These are phyloP conservation scores for Zopfochytrium polystomum DNA, from an alignment of 371 early-diverging fungal genomes.

Conservation along the genomic window DNA sequence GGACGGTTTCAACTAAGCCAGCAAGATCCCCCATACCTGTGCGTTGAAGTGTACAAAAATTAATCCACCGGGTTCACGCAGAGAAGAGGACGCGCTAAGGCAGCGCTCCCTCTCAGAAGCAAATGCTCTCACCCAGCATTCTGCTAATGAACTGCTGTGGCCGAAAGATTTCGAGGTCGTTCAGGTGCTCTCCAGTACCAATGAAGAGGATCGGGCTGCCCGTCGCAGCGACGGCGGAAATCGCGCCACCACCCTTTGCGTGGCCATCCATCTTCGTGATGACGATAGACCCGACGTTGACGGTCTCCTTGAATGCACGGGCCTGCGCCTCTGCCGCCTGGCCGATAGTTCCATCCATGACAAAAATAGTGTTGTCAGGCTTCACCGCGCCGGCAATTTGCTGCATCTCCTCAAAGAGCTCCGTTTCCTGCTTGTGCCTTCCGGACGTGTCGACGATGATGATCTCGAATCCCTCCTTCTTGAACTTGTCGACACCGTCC, in stretches of 20 bases:
- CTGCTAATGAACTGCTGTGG: slow-evolving; percentile 93
- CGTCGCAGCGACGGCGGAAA: slow-evolving; percentile 98
- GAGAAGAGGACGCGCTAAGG: not conserved
- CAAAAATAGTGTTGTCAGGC: slow-evolving; percentile 96
- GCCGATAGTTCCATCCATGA: slow-evolving; percentile 99
- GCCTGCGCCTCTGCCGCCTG: slow-evolving; percentile 99
- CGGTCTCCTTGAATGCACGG: slow-evolving; percentile 91
- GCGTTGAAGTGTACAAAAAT: not conserved
- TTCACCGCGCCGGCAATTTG: slow-evolving; percentile 85
- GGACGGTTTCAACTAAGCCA: slow-evolving; percentile 91
- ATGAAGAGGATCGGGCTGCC: slow-evolving; percentile 97
- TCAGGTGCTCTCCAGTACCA: slow-evolving; percentile 98
- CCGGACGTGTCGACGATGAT: slow-evolving; percentile 99
- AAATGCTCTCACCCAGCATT: slow-evolving; percentile 70
- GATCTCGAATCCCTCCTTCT: slow-evolving; percentile 94
- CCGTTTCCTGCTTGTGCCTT: slow-evolving; percentile 97
- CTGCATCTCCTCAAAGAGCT: slow-evolving; percentile 98
- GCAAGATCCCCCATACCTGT: slow-evolving; percentile 94
- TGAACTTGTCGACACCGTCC: slow-evolving; percentile 97
- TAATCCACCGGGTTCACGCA: not conserved
- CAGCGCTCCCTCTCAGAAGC: no score
- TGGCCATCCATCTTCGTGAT: slow-evolving; percentile 99
- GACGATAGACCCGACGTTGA: slow-evolving; percentile 97
- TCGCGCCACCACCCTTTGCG: slow-evolving; percentile 99
- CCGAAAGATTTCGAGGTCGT: slow-evolving; percentile 94